Percentiles rank a stretch among this genome's conserved stretches.
Conservation (phyloP, 1,284 basidiomycete genomes). For the Ustanciosporium gigantosporum region DNA sequence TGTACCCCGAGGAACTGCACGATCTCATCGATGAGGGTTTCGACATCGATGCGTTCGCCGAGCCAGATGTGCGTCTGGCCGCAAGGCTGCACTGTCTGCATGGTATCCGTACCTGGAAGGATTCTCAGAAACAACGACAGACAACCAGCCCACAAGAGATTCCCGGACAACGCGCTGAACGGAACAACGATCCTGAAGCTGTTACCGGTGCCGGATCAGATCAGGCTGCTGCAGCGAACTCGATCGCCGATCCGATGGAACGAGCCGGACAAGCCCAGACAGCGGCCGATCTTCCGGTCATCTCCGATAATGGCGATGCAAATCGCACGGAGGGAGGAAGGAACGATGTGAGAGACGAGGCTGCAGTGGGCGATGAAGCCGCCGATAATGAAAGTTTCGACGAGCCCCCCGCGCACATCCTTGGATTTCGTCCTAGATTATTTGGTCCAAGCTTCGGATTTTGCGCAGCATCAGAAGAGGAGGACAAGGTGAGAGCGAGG, state of each 20-base stretch:
- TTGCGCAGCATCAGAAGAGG: constrained; percentile 23
- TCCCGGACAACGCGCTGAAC: no score
- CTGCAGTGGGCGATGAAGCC: no score
- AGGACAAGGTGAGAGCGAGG: constrained; percentile 23
- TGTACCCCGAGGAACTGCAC: constrained; percentile 22
- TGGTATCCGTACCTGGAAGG: constrained; percentile 34
- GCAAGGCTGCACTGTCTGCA: constrained; percentile 34
- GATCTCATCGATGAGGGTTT: constrained; percentile 20
- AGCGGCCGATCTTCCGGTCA: no score
- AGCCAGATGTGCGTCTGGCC: constrained; percentile 21
- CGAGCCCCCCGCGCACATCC: constrained; percentile 22
- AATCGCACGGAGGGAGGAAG: not conserved
- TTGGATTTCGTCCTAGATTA: constrained; percentile 12
- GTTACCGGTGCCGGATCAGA: not conserved
- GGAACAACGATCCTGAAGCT: no score
- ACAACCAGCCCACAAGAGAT: constrained; percentile 34
- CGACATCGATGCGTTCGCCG: constrained; percentile 16
- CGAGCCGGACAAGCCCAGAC: no score
- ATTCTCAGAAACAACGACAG: constrained; percentile 24
- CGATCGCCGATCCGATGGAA: not conserved
- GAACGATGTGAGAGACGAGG: no score
- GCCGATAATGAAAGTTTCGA: constrained; percentile 18
- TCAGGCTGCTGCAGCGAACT: not conserved
- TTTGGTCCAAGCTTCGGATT: constrained; percentile 38
- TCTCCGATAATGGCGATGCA: not conserved